Evolutionary conservation across 345 rosid genomes (phyloP).

Genomic region (Eucalyptus lansdowneana): DNA sequence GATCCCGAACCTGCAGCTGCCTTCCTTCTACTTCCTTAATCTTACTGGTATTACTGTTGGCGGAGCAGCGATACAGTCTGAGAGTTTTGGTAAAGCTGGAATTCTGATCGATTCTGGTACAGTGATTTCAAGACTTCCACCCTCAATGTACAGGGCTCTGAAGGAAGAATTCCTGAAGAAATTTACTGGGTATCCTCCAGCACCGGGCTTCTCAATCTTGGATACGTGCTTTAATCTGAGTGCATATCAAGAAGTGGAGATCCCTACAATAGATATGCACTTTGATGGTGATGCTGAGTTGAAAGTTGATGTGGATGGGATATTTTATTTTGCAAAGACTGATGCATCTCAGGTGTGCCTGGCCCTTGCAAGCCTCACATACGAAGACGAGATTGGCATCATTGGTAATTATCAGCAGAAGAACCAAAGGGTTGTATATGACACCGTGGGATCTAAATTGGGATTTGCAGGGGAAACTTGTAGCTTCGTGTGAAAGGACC

Average conservation of each 20-base stretch:
- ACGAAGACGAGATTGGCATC: constrained; percentile 54
- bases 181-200: constrained; percentile 53
- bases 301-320: constrained; percentile 54
- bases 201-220: constrained; percentile 61
- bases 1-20: constrained; percentile 43
- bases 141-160: constrained; percentile 55
- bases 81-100: constrained; percentile 26
- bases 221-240: constrained; percentile 86
- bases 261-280: constrained; percentile 49
- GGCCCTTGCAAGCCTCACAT: constrained; percentile 72
- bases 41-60: constrained; percentile 62
- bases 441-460: constrained; percentile 45
- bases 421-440: constrained; percentile 78
- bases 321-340: constrained; percentile 57
- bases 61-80: constrained; percentile 24
- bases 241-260: constrained; percentile 44
- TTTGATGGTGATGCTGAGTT: constrained; percentile 51
- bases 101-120: constrained; percentile 84
- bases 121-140: constrained; percentile 68
- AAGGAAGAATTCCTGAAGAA: constrained; percentile 64
- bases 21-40: constrained; percentile 69
- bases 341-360: constrained; percentile 80
- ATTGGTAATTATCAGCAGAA: constrained; percentile 83
- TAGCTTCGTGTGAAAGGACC: constrained; percentile 20
- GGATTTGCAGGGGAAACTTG: constrained; percentile 79